Evolutionary conservation across 495 filamentous ascomycete genomes (phyloP).

Genomic region (Letharia columbiana): DNA sequence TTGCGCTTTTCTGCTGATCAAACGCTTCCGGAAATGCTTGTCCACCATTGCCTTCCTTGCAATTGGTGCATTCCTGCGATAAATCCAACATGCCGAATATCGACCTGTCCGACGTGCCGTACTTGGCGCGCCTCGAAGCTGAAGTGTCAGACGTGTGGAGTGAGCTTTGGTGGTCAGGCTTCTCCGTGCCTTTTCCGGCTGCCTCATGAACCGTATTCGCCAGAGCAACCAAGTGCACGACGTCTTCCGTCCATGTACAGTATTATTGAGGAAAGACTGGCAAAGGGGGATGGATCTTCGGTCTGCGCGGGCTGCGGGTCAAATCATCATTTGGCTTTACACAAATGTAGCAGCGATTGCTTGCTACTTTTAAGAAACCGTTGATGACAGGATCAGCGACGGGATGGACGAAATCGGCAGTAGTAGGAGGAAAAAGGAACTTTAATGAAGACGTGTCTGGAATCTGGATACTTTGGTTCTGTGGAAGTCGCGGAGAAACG

Average conservation of each 20-base stretch:
- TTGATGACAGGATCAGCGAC: constrained; percentile 3
- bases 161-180: neutral
- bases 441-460: neutral
- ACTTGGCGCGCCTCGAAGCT: neutral
- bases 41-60: neutral
- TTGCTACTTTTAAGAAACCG: neutral
- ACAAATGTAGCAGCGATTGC: neutral
- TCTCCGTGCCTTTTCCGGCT: neutral
- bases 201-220: neutral
- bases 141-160: neutral
- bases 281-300: neutral
- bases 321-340: neutral
- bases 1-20: neutral
- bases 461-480: neutral
- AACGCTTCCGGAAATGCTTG: neutral
- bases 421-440: neutral
- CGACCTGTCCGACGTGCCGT: neutral
- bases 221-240: neutral
- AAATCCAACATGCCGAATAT: neutral
- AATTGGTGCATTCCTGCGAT: neutral
- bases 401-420: neutral
- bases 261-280: neutral
- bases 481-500: neutral
- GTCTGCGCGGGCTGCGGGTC: neutral
- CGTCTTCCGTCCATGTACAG: neutral